Percentiles rank a stretch among this genome's conserved stretches.
These are phyloP conservation scores for Teunomyces barrocoloradensis DNA, from an alignment of 805 yeast genomes.

Conservation along the genomic window DNA sequence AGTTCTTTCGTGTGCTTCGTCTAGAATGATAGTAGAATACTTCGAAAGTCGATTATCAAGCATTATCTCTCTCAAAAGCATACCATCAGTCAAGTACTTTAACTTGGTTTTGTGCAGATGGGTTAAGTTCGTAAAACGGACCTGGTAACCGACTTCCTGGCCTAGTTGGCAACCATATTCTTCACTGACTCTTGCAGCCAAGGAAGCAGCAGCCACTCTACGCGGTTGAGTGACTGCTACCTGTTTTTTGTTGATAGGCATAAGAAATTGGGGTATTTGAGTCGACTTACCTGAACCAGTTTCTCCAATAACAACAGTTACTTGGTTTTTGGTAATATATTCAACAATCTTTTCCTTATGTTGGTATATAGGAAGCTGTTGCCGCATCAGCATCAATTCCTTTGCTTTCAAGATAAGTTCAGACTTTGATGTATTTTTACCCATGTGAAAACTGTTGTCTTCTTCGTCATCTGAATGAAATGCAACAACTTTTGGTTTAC, in stretches of 20 bases:
- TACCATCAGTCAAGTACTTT: slow-evolving; percentile 94
- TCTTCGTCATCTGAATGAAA: slow-evolving; percentile 13
- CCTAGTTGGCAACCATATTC: slow-evolving; percentile 81
- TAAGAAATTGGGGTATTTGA: slow-evolving; percentile 90
- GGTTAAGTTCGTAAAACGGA: slow-evolving; percentile 78
- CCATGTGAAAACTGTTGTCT: slow-evolving; percentile 10
- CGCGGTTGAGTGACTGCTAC: slow-evolving; percentile 97
- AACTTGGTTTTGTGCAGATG: slow-evolving; percentile 56
- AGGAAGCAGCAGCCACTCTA: slow-evolving; percentile 93
- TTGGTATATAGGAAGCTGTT: slow-evolving; percentile 70
- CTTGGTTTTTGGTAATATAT: slow-evolving; percentile 55
- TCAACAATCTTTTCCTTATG: slow-evolving; percentile 63
- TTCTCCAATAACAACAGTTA: slow-evolving; percentile 86
- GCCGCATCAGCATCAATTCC: slow-evolving; percentile 49
- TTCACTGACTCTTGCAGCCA: slow-evolving; percentile 89
- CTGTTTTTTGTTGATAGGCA: slow-evolving; percentile 49
- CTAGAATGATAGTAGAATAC: slow-evolving; percentile 78
- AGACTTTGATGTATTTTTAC: slow-evolving; percentile 6
- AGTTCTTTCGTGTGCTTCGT: slow-evolving; percentile 98
- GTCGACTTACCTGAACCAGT: slow-evolving; percentile 99
- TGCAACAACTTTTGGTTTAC: slow-evolving; percentile 3
- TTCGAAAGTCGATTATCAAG: slow-evolving; percentile 58
- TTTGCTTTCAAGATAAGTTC: slow-evolving; percentile 40
- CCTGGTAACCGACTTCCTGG: slow-evolving; percentile 85
- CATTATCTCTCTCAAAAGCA: slow-evolving; percentile 90